Base-by-base conservation (phyloP, 2,329 filamentous ascomycete genomes). In the Aurifilum marmelostoma region DNA sequence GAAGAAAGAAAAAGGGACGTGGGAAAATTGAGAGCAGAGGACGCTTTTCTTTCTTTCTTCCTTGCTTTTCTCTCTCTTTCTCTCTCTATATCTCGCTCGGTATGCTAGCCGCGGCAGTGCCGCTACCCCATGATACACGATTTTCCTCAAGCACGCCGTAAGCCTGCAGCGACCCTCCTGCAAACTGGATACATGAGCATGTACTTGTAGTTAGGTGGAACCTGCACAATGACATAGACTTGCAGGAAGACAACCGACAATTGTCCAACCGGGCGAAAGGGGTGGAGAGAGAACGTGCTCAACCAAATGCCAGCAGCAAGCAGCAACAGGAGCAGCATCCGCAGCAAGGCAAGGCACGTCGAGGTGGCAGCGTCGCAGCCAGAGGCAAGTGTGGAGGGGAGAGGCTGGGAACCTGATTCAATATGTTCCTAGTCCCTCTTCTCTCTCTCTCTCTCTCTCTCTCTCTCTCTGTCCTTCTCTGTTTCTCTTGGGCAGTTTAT, bases 351-450 rank as follows among this genome's bases (percentile, higher is more conserved):
- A 50, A 14, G 41, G 43, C 18, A 32, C 18, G 27, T 12, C n/a
- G 39, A 47, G 39, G 60, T 63, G 24, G 41, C 24, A 50, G 37
- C n/a, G 60, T 62, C 37, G 39, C 60, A 62, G 60, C 18, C n/a
- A 43, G 60, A 43, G 41, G 47, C 60, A 11, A 9, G 59, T 9
- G 32, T 1, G 24, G 27, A 14, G n/a, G 24, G 16, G 8, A 12
- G n/a, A 16, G 16, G 52, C 7, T 16, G 59, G n/a, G 9, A n/a
- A n/a, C 5, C 12, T n/a, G 60, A 50, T 63, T 63, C 60, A 39
- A 50, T 32, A 32, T 63, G 60, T 63, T 47, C 21, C 34, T 34
- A 34, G 8, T 34, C 34, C 34, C 60, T 59, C 32, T 29, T n/a
- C 21, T 47, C 21, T 47, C 5, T 47, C 18, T 47, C 18, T 59